Evolutionary conservation across 768 basidiomycete species (phyloP).

Genomic region (Lentinula boryana): DNA sequence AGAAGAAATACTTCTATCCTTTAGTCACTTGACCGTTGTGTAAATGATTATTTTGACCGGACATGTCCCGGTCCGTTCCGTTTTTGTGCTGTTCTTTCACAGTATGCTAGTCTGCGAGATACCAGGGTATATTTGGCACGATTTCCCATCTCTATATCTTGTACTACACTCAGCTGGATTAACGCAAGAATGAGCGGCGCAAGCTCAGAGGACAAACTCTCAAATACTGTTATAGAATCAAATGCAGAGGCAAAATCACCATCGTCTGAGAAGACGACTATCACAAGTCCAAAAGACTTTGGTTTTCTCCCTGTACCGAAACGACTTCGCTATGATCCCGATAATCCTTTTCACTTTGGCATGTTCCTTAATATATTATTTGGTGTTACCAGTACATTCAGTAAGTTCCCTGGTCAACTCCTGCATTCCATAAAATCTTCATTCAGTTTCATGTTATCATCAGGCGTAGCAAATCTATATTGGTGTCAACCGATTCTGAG

Average conservation of each 20-base stretch:
- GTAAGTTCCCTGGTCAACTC: constrained; percentile 18
- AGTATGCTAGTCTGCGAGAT: no score
- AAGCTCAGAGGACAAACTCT: not conserved
- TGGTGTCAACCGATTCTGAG: constrained; percentile 81
- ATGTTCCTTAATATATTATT: constrained; percentile 50
- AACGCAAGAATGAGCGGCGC: not conserved
- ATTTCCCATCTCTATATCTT: not conserved
- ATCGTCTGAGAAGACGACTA: not conserved
- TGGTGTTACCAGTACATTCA: constrained; percentile 58
- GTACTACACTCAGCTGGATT: not conserved
- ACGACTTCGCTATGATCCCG: constrained; percentile 44
- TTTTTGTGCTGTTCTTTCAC: no score
- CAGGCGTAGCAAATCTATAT: constrained; percentile 70
- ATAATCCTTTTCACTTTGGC: constrained; percentile 44
- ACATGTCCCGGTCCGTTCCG: no score
- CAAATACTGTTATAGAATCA: not conserved
- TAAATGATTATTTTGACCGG: no score
- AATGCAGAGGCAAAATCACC: not conserved
- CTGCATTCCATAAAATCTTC: no score
- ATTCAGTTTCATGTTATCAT: not conserved
- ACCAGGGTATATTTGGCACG: no score
- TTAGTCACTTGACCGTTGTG: no score
- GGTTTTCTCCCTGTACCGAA: constrained; percentile 60
- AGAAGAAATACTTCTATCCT: no score
- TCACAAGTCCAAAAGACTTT: constrained; percentile 41